phyloP scores from a whole-genome alignment of 768 basidiomycete genomes.

The Agaricus subrufescens region DNA sequence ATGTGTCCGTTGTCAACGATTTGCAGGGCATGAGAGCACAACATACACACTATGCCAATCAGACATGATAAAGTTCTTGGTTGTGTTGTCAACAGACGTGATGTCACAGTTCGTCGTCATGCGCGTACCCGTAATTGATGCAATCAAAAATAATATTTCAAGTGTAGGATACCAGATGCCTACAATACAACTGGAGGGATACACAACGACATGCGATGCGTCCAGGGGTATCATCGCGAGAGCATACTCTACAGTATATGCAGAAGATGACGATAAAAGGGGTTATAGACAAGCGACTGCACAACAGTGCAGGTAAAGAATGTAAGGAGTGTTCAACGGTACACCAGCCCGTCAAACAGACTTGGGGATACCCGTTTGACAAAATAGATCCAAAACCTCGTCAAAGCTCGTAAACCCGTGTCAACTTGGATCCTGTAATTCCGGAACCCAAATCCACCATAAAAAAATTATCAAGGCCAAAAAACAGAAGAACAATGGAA shows the following conservation, averaged over 20 bases:
- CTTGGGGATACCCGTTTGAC: slow-evolving; percentile 4
- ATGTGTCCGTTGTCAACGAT: background rate
- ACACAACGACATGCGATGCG: background rate
- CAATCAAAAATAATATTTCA: background rate
- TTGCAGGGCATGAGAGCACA: background rate
- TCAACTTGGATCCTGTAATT: background rate
- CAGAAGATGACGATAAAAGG: slow-evolving; percentile 5
- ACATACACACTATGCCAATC: slow-evolving; percentile 23
- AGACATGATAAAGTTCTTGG: slow-evolving; percentile 7
- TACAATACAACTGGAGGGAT: slow-evolving; percentile 1
- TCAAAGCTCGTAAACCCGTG: slow-evolving; percentile 5
- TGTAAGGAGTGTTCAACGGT: slow-evolving; percentile 1
- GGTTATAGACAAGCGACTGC: background rate
- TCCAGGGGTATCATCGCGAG: slow-evolving; percentile 5
- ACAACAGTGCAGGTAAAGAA: background rate
- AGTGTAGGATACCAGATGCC: background rate
- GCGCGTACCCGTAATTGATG: too few relatives aligned
- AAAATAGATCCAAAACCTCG: background rate
- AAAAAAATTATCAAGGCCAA: background rate
- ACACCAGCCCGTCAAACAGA: slow-evolving; percentile 5
- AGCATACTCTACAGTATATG: slow-evolving; percentile 1
- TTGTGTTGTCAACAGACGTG: background rate
- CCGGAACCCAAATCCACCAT: slow-evolving; percentile 5
- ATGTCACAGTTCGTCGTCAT: background rate
- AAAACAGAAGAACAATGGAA: background rate